Evolutionary conservation across 2,329 filamentous ascomycete genomes (phyloP), one percentile per base, ranked within the genome.

Genomic region (Neoarthrinium moseri): DNA sequence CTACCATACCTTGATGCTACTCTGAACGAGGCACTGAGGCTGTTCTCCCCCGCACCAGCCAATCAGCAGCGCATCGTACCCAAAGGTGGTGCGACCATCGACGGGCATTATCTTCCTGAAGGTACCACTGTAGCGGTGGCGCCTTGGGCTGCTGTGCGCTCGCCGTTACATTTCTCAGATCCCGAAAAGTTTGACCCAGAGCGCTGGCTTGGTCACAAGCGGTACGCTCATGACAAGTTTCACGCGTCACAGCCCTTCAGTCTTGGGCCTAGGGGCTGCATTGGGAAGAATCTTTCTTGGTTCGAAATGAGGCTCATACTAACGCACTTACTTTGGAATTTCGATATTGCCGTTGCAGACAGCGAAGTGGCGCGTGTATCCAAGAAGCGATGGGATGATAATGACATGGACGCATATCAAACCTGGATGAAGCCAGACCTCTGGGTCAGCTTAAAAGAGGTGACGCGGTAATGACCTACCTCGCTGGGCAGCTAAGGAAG

Each of bases 291-390:
- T 40, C 47, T 61, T 5, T 68, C 67, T 1, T 62, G 61, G 33
- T 54, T 65, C 7, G 65, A 70, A 47, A 60, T 70, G 55, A 53
- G 61, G 2, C 47, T 65, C 7, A 58, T 64, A n/a, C 23, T 68
- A 10, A 56, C 63, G 1, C 67, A 65, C 42, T 35, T 70, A 21
- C 24, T 69, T 3, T 67, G 48, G 42, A 51, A 53, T 13, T 70
- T 66, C 37, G 64, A 70, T 29, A 46, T 66, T 24, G n/a, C n/a
- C n/a, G n/a, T n/a, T n/a, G n/a, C n/a, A n/a, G n/a, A n/a, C n/a
- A n/a, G n/a, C n/a, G n/a, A n/a, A n/a, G n/a, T n/a, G n/a, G n/a
- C n/a, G n/a, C n/a, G n/a, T n/a, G n/a, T n/a, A n/a, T n/a, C n/a
- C n/a, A n/a, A n/a, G n/a, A n/a, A n/a, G n/a, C n/a, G n/a, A n/a